Conservation (phyloP, 2,329 filamentous ascomycete genomes). For the Fusarium sp. region DNA sequence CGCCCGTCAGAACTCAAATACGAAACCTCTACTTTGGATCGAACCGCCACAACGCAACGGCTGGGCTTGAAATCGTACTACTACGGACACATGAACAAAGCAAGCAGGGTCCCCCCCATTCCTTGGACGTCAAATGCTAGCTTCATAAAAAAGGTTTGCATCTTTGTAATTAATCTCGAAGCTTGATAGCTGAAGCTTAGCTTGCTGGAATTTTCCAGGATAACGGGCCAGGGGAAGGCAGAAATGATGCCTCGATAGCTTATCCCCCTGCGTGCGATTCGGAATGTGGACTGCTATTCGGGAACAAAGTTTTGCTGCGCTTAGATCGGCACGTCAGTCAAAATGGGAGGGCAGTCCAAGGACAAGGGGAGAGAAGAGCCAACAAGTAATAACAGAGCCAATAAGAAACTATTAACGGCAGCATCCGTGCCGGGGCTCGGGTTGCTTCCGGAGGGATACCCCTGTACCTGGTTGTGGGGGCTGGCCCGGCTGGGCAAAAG, state of each 20-base stretch:
- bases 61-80: background rate
- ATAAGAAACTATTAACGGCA: background rate
- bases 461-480: conserved; percentile 13
- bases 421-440: conserved; percentile 7
- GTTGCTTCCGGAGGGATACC: conserved; percentile 10
- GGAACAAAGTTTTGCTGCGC: background rate
- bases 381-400: background rate
- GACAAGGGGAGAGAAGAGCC: background rate
- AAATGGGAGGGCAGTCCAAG: background rate
- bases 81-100: background rate
- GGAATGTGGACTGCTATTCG: background rate
- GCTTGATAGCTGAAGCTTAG: background rate
- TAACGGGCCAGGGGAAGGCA: background rate
- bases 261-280: background rate
- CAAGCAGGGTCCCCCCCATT: background rate
- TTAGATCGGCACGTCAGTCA: conserved; percentile 20
- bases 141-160: background rate
- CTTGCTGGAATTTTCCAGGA: background rate
- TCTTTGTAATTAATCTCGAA: conserved; percentile 2
- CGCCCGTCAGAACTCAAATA: background rate
- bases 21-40: background rate
- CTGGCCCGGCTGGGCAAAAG: conserved; percentile 35
- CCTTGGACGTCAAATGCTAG: background rate
- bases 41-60: background rate
- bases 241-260: background rate